Evolutionary conservation across 768 basidiomycete genomes (phyloP).

Genomic region (Artomyces pyxidatus): DNA sequence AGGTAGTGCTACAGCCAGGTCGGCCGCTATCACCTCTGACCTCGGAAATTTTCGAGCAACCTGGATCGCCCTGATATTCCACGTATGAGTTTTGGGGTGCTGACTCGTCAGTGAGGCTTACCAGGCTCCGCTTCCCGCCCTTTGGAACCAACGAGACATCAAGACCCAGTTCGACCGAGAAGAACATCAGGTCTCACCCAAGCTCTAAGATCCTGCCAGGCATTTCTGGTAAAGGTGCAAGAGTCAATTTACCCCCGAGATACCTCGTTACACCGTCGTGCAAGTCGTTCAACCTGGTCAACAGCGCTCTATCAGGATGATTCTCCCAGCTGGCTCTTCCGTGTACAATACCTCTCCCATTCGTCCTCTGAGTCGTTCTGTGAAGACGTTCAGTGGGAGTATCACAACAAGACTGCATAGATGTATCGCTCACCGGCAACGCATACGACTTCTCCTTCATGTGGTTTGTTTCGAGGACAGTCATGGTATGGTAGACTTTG

Average conservation of each 20-base stretch:
- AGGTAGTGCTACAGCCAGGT: conserved; percentile 16
- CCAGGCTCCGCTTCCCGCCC: background rate
- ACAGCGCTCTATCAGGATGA: too few species aligned
- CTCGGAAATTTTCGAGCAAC: conserved; percentile 11
- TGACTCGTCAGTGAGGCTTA: too few species aligned
- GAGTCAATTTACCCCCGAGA: conserved; percentile 11
- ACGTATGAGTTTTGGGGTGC: too few species aligned
- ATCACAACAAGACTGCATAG: too few species aligned
- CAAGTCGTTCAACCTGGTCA: conserved; percentile 19
- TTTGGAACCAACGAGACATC: background rate
- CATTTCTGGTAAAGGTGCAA: conserved; percentile 12
- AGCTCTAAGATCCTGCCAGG: conserved; percentile 19
- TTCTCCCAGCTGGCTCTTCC: too few species aligned
- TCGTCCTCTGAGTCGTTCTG: too few species aligned
- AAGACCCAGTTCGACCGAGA: conserved; percentile 1
- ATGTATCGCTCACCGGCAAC: too few species aligned
- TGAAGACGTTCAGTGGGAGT: too few species aligned
- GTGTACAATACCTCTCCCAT: too few species aligned
- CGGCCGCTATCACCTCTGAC: conserved; percentile 16
- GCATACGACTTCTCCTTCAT: too few species aligned
- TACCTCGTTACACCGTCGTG: conserved; percentile 18
- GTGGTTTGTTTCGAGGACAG: too few species aligned
- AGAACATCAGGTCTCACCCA: conserved; percentile 12
- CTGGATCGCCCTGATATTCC: conserved; percentile 19
- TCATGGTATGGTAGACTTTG: too few species aligned